Percentiles rank a stretch among this genome's conserved stretches.
Evolutionary conservation across 345 rosid species (phyloP).

Genomic region (Eucalyptus rudis): DNA sequence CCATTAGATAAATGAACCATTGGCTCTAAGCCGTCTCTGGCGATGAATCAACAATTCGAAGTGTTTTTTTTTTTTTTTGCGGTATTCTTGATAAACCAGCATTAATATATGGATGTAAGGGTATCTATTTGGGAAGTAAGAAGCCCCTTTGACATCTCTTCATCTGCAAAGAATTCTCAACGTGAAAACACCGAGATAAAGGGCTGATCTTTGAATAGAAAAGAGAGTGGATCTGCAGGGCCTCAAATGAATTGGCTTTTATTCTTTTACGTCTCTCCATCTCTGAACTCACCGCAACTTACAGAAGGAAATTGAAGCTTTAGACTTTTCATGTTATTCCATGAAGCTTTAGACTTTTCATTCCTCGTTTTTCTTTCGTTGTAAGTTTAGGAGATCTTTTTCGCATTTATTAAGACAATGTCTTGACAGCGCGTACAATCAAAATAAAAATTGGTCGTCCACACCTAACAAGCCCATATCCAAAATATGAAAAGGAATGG

Average conservation of each 20-base stretch:
- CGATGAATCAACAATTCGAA: fast-evolving
- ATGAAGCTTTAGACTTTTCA: neutral
- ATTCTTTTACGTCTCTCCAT: neutral
- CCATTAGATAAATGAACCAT: neutral
- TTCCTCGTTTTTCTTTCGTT: neutral
- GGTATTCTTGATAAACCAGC: fast-evolving
- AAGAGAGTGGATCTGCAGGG: neutral
- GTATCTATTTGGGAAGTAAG: neutral
- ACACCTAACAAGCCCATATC: neutral
- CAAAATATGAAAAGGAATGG: neutral
- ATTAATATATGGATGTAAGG: fast-evolving
- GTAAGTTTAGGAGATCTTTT: neutral
- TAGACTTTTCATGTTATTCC: too few relatives aligned
- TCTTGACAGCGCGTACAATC: neutral
- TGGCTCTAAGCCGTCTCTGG: neutral
- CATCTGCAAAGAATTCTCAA: conserved; percentile 1
- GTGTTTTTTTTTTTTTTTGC: fast-evolving
- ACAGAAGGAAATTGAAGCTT: neutral
- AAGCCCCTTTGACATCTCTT: neutral
- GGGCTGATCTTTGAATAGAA: neutral
- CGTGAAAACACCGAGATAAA: neutral
- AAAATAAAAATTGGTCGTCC: neutral
- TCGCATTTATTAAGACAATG: neutral
- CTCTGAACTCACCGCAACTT: neutral
- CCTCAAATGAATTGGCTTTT: neutral